Percentiles rank a stretch among this genome's conserved stretches.
Conservation (phyloP, 2,329 filamentous ascomycete genomes). For the Emericellopsis atlantica region DNA sequence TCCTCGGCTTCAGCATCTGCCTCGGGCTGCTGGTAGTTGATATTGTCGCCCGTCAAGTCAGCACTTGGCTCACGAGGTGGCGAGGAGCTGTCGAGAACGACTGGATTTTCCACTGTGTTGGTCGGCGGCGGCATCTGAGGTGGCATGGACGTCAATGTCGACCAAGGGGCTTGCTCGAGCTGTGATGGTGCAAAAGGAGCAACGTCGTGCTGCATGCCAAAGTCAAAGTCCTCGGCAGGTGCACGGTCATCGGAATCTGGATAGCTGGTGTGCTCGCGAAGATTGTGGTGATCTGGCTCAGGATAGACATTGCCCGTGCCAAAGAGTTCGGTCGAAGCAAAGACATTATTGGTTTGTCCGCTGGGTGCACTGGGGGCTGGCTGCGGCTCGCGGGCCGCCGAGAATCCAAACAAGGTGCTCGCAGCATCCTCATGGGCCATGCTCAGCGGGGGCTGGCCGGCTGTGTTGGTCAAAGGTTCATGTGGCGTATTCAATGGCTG, state of each 20-base stretch:
- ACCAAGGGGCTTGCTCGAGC: slow-evolving; percentile 1
- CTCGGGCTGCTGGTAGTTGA: slow-evolving; percentile 1
- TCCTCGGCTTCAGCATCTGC: slow-evolving; percentile 2
- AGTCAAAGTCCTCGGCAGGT: not conserved
- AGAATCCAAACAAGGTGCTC: no score
- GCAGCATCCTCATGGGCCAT: no score
- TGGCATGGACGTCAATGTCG: not conserved
- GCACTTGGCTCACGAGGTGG: not conserved
- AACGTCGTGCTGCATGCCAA: not conserved
- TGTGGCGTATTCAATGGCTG: no score
- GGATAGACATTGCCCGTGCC: no score
- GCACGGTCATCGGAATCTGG: no score
- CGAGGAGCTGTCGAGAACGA: slow-evolving; percentile 5
- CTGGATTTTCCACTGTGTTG: slow-evolving; percentile 1
- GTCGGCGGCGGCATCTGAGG: not conserved
- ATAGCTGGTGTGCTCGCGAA: not conserved
- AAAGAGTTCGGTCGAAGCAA: no score
- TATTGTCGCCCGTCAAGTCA: not conserved
- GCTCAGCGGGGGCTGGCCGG: no score
- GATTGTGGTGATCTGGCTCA: not conserved
- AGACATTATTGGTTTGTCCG: no score
- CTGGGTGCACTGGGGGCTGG: no score
- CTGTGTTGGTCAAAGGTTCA: no score
- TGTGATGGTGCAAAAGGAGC: slow-evolving; percentile 1
- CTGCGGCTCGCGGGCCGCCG: no score